Conservation (phyloP, 306 rosid species). For the Trifolium pratense region DNA sequence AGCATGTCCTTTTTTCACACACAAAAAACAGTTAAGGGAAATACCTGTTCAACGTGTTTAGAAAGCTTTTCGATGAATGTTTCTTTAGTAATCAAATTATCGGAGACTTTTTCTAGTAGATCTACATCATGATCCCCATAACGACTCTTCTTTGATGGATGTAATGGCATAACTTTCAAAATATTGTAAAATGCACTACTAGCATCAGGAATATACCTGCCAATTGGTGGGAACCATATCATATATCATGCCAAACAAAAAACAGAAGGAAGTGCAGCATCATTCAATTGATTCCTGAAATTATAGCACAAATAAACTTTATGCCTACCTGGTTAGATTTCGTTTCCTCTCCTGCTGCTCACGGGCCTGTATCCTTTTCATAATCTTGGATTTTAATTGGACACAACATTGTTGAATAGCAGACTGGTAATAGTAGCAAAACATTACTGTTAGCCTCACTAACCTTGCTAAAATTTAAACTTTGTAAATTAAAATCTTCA, state of each 20-base stretch:
- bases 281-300: conserved; percentile 27
- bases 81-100: conserved; percentile 70
- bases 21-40: conserved; percentile 22
- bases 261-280: conserved; percentile 16
- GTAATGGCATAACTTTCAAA: conserved; percentile 60
- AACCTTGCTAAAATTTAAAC: conserved; percentile 15
- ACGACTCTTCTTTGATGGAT: conserved; percentile 71
- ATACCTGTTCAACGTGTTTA: conserved; percentile 90
- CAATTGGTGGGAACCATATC: conserved; percentile 40
- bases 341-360: conserved; percentile 98
- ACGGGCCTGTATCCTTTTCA: conserved; percentile 93
- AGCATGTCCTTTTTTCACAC: too few relatives aligned
- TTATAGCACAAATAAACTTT: conserved; percentile 28
- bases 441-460: conserved; percentile 38
- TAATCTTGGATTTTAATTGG: conserved; percentile 89
- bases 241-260: conserved; percentile 25
- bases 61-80: conserved; percentile 76
- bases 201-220: conserved; percentile 86
- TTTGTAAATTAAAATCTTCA: conserved; percentile 33
- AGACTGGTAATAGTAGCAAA: conserved; percentile 61
- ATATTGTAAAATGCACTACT: conserved; percentile 67
- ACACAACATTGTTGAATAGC: conserved; percentile 93
- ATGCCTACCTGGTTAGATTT: conserved; percentile 72
- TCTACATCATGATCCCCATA: conserved; percentile 59
- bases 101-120: conserved; percentile 64